These are phyloP conservation scores for Hyaloscypha hepaticicola DNA, from an alignment of 495 filamentous ascomycete genomes.

Conservation along the genomic window DNA sequence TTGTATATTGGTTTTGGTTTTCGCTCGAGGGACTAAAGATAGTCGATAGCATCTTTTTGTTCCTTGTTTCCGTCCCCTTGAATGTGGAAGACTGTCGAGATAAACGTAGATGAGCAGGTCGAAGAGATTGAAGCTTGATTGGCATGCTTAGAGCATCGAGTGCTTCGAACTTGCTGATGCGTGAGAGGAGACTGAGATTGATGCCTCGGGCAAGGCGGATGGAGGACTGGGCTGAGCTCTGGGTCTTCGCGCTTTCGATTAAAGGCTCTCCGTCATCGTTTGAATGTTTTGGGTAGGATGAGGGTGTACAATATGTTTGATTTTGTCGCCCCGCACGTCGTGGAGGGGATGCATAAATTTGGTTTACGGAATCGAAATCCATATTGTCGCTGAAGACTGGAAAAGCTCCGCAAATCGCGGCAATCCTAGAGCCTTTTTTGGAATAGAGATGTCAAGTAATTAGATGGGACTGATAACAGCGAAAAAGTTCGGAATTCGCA, in stretches of 20 bases:
- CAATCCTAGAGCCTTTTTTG: neutral
- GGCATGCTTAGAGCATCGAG: constrained; percentile 37
- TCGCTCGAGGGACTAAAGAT: constrained; percentile 14
- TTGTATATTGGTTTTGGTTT: neutral
- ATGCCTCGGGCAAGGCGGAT: constrained; percentile 4
- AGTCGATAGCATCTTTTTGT: constrained; percentile 1
- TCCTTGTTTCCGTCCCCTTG: neutral
- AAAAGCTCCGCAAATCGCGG: neutral
- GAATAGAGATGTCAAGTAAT: neutral
- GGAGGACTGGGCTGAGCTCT: neutral
- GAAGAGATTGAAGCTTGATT: constrained; percentile 8
- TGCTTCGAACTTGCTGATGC: constrained; percentile 44
- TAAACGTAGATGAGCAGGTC: constrained; percentile 15
- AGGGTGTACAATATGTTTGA: neutral
- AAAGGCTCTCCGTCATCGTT: neutral
- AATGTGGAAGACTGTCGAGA: constrained; percentile 19
- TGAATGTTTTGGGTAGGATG: neutral
- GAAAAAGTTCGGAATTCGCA: neutral
- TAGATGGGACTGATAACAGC: neutral
- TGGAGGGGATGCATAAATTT: neutral
- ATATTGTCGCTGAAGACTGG: neutral
- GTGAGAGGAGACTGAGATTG: constrained; percentile 30
- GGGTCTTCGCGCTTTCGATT: neutral
- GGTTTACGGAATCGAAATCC: neutral
- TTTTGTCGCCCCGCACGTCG: neutral